A percentile compares a stretch with the other conserved stretches of the same genome.
These are phyloP conservation scores for Cladosporium sp. DNA, from an alignment of 2,329 filamentous ascomycete species.

Conservation along the genomic window DNA sequence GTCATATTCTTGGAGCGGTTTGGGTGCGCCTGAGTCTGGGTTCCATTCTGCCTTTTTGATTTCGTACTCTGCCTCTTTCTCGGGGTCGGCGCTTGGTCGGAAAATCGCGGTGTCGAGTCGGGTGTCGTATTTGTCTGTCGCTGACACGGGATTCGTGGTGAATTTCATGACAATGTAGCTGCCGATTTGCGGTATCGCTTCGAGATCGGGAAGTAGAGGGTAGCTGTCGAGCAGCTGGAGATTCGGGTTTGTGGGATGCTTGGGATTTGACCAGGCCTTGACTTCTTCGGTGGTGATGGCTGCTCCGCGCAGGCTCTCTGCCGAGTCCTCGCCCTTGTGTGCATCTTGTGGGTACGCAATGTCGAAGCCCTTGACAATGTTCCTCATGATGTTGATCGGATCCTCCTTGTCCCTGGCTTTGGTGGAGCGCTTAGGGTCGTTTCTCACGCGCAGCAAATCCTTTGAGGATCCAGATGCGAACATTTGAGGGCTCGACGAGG, in stretches of 20 bases:
- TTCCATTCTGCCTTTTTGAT: constrained; percentile 45
- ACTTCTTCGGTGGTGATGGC: constrained; percentile 51
- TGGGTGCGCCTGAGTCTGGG: constrained; percentile 46
- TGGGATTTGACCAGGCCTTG: constrained; percentile 57
- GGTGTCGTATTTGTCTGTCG: constrained; percentile 49
- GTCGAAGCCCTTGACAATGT: constrained; percentile 61
- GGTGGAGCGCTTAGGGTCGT: constrained; percentile 34
- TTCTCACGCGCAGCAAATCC: constrained; percentile 41
- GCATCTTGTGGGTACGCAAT: constrained; percentile 60
- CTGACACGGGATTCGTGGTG: constrained; percentile 53
- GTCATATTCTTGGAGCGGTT: constrained; percentile 52
- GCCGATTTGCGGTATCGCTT: constrained; percentile 55
- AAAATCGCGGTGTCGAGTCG: constrained; percentile 58
- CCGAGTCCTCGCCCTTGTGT: constrained; percentile 64
- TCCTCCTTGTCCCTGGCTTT: constrained; percentile 48
- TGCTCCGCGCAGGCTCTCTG: constrained; percentile 50
- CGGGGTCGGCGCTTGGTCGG: constrained; percentile 44
- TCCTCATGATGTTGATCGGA: constrained; percentile 56
- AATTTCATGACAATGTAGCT: constrained; percentile 60
- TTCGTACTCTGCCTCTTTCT: constrained; percentile 47
- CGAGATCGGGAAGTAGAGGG: constrained; percentile 58
- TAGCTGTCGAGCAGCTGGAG: constrained; percentile 57
- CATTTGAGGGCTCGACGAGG: constrained; percentile 44
- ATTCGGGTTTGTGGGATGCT: constrained; percentile 55
- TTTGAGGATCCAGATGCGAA: constrained; percentile 54